phyloP scores from a whole-genome alignment of 2,329 filamentous ascomycete genomes.

The Calonectria multiphialidica region DNA sequence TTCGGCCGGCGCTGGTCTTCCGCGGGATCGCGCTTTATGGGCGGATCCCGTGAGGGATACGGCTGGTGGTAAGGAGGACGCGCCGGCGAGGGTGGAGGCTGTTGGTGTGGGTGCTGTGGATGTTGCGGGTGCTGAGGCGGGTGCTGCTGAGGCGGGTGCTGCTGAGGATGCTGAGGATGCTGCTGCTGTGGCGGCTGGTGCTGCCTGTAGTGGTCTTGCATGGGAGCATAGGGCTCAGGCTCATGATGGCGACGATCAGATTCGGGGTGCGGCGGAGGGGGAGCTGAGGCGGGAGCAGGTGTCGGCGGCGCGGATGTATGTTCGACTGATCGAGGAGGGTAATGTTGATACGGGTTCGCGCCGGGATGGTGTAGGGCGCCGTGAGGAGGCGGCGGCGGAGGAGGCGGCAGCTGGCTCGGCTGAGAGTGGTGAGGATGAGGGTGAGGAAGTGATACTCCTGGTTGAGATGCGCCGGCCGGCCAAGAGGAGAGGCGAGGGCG shows the following conservation, averaged over 20 bases:
- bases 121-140: slow-evolving; percentile 56
- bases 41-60: slow-evolving; percentile 62
- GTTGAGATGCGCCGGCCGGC: slow-evolving; percentile 61
- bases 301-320: slow-evolving; percentile 48
- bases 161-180: slow-evolving; percentile 35
- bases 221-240: slow-evolving; percentile 65
- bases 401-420: slow-evolving; percentile 45
- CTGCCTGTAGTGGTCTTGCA: slow-evolving; percentile 64
- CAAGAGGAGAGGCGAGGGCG: slow-evolving; percentile 67
- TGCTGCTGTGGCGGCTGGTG: slow-evolving; percentile 35
- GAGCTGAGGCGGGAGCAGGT: slow-evolving; percentile 45
- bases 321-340: slow-evolving; percentile 49
- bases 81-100: slow-evolving; percentile 57
- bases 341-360: slow-evolving; percentile 56
- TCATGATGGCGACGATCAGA: slow-evolving; percentile 69
- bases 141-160: slow-evolving; percentile 35
- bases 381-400: slow-evolving; percentile 43
- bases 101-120: slow-evolving; percentile 40
- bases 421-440: slow-evolving; percentile 44
- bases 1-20: slow-evolving; percentile 66
- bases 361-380: slow-evolving; percentile 47
- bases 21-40: slow-evolving; percentile 68
- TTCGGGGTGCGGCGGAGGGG: slow-evolving; percentile 53
- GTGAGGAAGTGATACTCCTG: slow-evolving; percentile 60
- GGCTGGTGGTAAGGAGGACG: slow-evolving; percentile 55